phyloP scores from a whole-genome alignment of 139 green algal species.

The Zygnema cylindricum region DNA sequence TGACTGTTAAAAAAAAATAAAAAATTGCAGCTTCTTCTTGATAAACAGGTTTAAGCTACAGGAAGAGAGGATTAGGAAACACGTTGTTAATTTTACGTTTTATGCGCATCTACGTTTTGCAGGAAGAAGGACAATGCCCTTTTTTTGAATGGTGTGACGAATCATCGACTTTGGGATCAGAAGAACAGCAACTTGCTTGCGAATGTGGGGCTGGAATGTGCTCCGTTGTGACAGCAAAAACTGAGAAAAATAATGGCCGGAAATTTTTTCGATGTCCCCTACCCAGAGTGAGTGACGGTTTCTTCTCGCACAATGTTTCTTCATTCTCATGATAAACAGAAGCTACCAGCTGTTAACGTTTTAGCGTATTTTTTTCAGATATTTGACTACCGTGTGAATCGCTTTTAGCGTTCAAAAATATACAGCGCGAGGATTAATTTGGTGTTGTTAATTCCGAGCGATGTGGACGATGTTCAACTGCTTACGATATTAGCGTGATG shows the following conservation, averaged over 20 bases:
- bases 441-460: no score
- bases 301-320: background rate
- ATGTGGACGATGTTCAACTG: no score
- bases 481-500: no score
- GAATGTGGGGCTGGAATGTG: background rate
- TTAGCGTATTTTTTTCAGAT: no score
- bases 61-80: no score
- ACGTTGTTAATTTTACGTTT: background rate
- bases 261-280: background rate
- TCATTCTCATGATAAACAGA: background rate
- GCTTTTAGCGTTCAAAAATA: no score
- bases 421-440: no score
- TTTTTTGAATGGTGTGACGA: background rate
- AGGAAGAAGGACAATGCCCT: background rate
- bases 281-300: background rate
- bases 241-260: background rate
- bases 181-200: background rate
- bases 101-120: background rate
- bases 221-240: background rate
- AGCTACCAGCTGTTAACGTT: no score
- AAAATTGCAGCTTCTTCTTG: no score
- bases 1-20: no score
- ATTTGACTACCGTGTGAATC: no score
- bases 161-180: background rate
- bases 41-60: no score